Evolutionary conservation across 2,329 filamentous ascomycete genomes (phyloP), one percentile per base, ranked within the genome.

Genomic region (Colletotrichum sp.): DNA sequence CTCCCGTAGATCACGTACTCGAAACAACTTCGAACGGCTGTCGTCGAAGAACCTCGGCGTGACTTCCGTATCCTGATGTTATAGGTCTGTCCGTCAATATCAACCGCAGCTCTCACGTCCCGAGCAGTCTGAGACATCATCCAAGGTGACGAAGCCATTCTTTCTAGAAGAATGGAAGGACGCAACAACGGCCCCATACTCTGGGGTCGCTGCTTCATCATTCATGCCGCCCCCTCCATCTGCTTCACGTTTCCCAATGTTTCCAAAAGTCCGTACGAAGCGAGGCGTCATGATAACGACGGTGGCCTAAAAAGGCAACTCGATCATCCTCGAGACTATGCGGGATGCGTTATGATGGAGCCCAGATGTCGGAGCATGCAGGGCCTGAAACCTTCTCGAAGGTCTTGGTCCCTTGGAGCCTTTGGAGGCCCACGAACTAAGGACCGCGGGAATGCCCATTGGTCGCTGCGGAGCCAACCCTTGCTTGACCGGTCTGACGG

Each of bases 371-470:
- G 66, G 67, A 74, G 67, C 18, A 27, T 64, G 59, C 58, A 47
- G 73, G 73, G 34, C 66, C 73, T 76, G 75, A 76, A 76, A 76
- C 75, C 75, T 76, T 76, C 75, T 76, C 70, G 75, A 76, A 76
- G 70, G 63, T 55, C 57, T 66, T 55, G 55, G 70, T 55, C 64
- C 38, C 18, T 21, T 55, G 55, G 70, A 61, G 72, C 38, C 9
- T 21, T n/a, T 55, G 55, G 70, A 64, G 72, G 64, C 31, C 72
- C 72, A 72, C 36, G 74, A 67, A 70, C 71, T 54, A 51, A 66
- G 63, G 63, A 36, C 67, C 68, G 72, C 67, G 74, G 68, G 71
- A 75, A 68, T 71, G 74, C 72, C 74, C 67, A 75, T 74, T 74
- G 72, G 72, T 54, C 54, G 34, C 57, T 66, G 57, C 58, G 29